Base-by-base conservation (phyloP, 345 rosid species). In the Boechera stricta region DNA sequence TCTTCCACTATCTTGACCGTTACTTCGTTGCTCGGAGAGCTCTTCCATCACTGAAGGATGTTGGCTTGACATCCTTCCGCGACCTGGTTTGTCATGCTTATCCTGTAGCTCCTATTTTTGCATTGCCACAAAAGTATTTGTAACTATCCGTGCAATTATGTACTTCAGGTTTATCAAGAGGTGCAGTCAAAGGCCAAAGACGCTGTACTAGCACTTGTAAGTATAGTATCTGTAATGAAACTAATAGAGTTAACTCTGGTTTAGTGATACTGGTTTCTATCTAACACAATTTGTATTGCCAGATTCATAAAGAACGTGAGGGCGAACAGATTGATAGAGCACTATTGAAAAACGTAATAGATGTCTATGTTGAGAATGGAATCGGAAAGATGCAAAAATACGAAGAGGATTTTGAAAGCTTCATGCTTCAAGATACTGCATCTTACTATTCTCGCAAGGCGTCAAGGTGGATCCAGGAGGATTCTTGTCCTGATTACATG, bases 401-500 rank as follows among this genome's bases (percentile, higher is more conserved):
- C 52, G 84, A 84, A 74, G 69, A 61, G 28, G 97, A 94, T 83
- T 92, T 90, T 77, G 98, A 94, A 77, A 79, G 0, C 26, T 55
- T 72, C 69, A 71, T 89, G 85, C 92, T 94, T 71, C 7, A 81
- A 49, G 92, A 85, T 67, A 76, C 88, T 31, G 82, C 85, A 67
- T 80, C 86, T 35, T 94, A 88, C 82, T 94, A 94, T 77, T 86
- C 88, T 69, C 84, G 89, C 11, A 92, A 88, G 75, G 97, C 95
- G 3, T 81, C 97, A 49, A 84, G 56, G 58, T 94, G 98, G 97
- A 90, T 89, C 77, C 57, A 63, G 58, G 88, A 83, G 64, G 86
- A 85, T 81, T 87, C 95, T 51, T 89, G 92, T 75, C 92, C 91
- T 41, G 87, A 84, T 6, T 94, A 94, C 84, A 82, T 94, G 96